Percentiles rank a stretch among this genome's conserved stretches.
These are phyloP conservation scores for Fusarium chaquense DNA, from an alignment of 2,329 filamentous ascomycete genomes.

Conservation along the genomic window DNA sequence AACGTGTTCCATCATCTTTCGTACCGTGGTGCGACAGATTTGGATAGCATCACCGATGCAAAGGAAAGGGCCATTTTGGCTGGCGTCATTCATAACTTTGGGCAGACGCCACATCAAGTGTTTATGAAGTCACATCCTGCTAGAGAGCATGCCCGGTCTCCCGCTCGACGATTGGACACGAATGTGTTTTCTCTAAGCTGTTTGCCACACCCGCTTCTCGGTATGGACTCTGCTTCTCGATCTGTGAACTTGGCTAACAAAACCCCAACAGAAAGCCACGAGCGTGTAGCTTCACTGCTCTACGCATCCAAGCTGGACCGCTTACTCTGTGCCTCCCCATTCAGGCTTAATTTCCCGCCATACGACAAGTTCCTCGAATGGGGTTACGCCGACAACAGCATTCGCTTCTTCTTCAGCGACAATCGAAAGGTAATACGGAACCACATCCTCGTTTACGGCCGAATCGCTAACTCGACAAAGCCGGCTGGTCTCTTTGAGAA, in stretches of 20 bases:
- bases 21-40: constrained; percentile 91
- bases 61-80: constrained; percentile 90
- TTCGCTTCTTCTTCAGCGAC: constrained; percentile 90
- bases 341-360: constrained; percentile 88
- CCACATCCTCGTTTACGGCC: constrained; percentile 6
- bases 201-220: constrained; percentile 81
- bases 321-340: constrained; percentile 84
- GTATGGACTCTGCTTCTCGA: constrained; percentile 52
- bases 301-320: constrained; percentile 85
- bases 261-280: constrained; percentile 68
- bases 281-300: constrained; percentile 82
- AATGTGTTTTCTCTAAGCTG: constrained; percentile 80
- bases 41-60: constrained; percentile 90
- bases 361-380: constrained; percentile 96
- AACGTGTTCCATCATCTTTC: constrained; percentile 98
- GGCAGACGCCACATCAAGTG: constrained; percentile 95
- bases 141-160: constrained; percentile 76
- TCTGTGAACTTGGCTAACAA: not conserved
- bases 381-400: constrained; percentile 93
- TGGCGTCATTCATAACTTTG: constrained; percentile 98
- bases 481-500: constrained; percentile 92
- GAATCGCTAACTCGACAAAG: constrained; percentile 51
- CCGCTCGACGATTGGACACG: constrained; percentile 79
- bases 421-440: constrained; percentile 72
- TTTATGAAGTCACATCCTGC: constrained; percentile 84